phyloP scores from a whole-genome alignment of 75 land plant species.

The Picea glauca region DNA sequence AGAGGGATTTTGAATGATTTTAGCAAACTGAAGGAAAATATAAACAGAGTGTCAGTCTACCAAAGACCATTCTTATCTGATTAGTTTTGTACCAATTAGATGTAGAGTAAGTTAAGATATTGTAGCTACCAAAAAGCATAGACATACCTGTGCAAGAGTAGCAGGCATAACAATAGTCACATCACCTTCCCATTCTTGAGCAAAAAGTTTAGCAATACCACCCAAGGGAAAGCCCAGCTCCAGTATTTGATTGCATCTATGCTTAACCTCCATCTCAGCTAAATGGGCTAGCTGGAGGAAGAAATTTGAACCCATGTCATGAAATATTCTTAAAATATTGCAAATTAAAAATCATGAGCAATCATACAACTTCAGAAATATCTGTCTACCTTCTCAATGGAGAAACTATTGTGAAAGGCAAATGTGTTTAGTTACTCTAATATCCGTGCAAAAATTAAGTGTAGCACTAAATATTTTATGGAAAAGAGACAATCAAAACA shows the following conservation, averaged over 20 bases:
- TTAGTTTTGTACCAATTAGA: background rate
- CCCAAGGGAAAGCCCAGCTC: slow-evolving; percentile 90
- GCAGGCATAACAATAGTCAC: slow-evolving; percentile 99
- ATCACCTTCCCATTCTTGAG: slow-evolving; percentile 99
- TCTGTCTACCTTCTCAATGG: background rate
- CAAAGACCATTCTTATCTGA: background rate
- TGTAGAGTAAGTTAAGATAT: background rate
- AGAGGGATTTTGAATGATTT: slow-evolving; percentile 77
- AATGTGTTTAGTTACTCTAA: background rate
- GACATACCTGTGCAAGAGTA: slow-evolving; percentile 89
- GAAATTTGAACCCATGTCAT: background rate
- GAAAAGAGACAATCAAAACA: background rate
- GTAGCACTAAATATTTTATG: background rate
- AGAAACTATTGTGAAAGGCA: background rate
- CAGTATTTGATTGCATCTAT: slow-evolving; percentile 88
- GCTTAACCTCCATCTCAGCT: slow-evolving; percentile 98
- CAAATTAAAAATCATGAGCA: no score
- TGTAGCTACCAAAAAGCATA: background rate
- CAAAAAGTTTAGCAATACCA: slow-evolving; percentile 91
- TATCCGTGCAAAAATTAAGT: background rate
- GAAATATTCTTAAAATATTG: no score
- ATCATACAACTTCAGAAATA: background rate
- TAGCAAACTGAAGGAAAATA: slow-evolving; percentile 55
- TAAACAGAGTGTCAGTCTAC: background rate
- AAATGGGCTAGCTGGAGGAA: slow-evolving; percentile 86